Conservation (phyloP, 352 stramenopile genomes). For the Globisporangium radiosum region DNA sequence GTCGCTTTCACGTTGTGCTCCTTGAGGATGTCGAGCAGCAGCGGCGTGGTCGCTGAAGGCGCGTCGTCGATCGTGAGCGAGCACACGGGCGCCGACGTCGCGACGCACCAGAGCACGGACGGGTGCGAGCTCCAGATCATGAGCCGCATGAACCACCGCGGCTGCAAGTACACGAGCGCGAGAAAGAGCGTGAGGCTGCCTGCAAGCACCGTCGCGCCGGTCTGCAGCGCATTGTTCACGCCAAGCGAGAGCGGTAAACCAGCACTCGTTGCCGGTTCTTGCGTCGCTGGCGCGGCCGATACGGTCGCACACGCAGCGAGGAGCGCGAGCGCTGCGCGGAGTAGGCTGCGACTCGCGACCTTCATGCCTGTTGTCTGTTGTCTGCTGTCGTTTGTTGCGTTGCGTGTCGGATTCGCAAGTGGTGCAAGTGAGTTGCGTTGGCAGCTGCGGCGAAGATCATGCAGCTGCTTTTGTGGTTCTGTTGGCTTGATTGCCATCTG, state of each 20-base stretch:
- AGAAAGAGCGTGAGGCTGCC: slow-evolving; percentile 23
- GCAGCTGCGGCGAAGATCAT: too few relatives aligned
- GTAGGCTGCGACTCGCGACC: neutral
- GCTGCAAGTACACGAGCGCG: slow-evolving; percentile 58
- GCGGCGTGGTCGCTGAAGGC: slow-evolving; percentile 49
- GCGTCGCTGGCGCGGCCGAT: neutral
- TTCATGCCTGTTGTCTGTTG: neutral
- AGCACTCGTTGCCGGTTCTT: neutral
- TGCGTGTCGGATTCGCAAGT: too few relatives aligned
- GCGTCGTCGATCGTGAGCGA: slow-evolving; percentile 80
- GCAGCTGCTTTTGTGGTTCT: too few relatives aligned
- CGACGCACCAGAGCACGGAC: slow-evolving; percentile 69
- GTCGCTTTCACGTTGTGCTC: slow-evolving; percentile 61
- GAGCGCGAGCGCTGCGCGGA: neutral
- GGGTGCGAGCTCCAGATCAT: slow-evolving; percentile 60
- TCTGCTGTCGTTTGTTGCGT: too few relatives aligned
- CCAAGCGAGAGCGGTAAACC: neutral
- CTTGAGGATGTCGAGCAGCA: slow-evolving; percentile 68
- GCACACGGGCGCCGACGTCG: slow-evolving; percentile 44
- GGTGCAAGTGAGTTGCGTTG: too few relatives aligned
- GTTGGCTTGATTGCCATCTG: too few relatives aligned
- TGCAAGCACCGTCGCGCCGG: slow-evolving; percentile 1
- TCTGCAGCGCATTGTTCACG: slow-evolving; percentile 11
- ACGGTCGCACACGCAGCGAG: neutral
- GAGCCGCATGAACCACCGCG: slow-evolving; percentile 59